Evolutionary conservation across 1,284 basidiomycete genomes (phyloP).

Genomic region (Leccinum subspadiceum): DNA sequence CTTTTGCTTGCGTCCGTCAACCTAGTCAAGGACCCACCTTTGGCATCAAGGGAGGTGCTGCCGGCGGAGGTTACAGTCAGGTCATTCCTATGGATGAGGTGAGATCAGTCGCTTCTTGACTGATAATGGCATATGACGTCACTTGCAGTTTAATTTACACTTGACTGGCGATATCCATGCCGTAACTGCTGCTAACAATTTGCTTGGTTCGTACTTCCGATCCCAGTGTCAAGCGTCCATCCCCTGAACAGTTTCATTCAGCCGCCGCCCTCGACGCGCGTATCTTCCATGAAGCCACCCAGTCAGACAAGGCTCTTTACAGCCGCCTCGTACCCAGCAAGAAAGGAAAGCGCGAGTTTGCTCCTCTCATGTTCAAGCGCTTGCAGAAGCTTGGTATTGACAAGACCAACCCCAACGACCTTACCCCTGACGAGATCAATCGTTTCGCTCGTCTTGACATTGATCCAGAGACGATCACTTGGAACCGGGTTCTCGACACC

Average conservation of each 20-base stretch:
- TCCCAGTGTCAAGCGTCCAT: background rate
- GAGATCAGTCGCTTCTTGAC: slow-evolving; percentile 19
- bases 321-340: slow-evolving; percentile 89
- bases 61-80: slow-evolving; percentile 98
- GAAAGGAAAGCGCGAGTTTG: slow-evolving; percentile 94
- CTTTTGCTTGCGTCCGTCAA: slow-evolving; percentile 98
- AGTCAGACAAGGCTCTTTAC: slow-evolving; percentile 94
- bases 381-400: slow-evolving; percentile 93
- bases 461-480: slow-evolving; percentile 90
- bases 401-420: slow-evolving; percentile 90
- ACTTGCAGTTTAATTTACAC: slow-evolving; percentile 85
- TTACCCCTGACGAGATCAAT: slow-evolving; percentile 91
- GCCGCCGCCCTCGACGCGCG: slow-evolving; percentile 96
- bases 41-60: slow-evolving; percentile 99
- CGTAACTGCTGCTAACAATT: slow-evolving; percentile 96
- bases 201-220: slow-evolving; percentile 60
- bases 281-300: slow-evolving; percentile 97
- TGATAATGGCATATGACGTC: slow-evolving; percentile 6
- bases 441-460: slow-evolving; percentile 92
- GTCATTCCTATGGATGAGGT: slow-evolving; percentile 99
- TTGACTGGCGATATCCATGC: slow-evolving; percentile 99
- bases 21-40: slow-evolving; percentile 99
- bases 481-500: slow-evolving; percentile 96
- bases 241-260: slow-evolving; percentile 30
- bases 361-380: slow-evolving; percentile 95